Conservation (phyloP, 1,284 basidiomycete species). For the Amylostereum areolatum region DNA sequence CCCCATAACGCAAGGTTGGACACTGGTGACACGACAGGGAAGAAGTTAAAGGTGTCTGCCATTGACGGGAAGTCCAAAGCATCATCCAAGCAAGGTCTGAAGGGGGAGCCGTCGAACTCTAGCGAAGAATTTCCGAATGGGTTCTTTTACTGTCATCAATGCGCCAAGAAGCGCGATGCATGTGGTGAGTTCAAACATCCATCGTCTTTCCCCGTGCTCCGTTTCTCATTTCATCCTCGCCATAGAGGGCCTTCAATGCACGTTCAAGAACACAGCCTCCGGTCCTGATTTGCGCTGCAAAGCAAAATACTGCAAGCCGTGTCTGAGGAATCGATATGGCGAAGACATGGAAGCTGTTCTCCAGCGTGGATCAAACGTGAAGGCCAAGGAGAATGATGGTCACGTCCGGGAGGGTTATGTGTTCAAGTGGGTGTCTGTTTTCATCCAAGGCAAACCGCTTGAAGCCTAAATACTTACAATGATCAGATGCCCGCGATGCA, state of each 20-base stretch:
- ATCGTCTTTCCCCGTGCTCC: constrained; percentile 3
- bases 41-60: constrained; percentile 26
- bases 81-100: constrained; percentile 3
- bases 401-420: constrained; percentile 38
- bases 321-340: constrained; percentile 61
- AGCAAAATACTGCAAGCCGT: constrained; percentile 55
- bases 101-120: constrained; percentile 10
- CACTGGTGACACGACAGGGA: constrained; percentile 17
- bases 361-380: constrained; percentile 15
- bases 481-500: constrained; percentile 61
- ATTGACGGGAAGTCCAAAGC: constrained; percentile 5
- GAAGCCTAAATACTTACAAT: not conserved
- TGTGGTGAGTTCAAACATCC: constrained; percentile 29
- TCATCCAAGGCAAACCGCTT: not conserved
- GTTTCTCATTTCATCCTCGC: constrained; percentile 7
- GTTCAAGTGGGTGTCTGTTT: constrained; percentile 42
- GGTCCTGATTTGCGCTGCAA: constrained; percentile 39
- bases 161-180: constrained; percentile 51
- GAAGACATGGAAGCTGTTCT: constrained; percentile 46
- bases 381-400: constrained; percentile 20
- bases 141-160: constrained; percentile 63
- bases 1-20: constrained; percentile 5
- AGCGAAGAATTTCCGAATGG: constrained; percentile 29
- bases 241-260: constrained; percentile 47
- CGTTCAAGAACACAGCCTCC: constrained; percentile 25